phyloP scores from a whole-genome alignment of 306 rosid species.

The Malus asiatica region DNA sequence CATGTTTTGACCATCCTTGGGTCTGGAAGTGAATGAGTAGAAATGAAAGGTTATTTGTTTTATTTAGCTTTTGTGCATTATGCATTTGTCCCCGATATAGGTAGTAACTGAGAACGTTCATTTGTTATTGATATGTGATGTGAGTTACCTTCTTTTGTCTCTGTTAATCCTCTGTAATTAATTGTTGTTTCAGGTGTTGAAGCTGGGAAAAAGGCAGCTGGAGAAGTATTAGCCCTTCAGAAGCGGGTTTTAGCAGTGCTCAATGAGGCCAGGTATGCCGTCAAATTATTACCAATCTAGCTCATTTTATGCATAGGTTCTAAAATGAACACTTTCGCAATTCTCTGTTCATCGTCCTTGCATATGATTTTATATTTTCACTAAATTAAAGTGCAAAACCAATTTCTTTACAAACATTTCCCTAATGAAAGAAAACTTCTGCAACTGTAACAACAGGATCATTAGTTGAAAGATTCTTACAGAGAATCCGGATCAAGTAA shows the following conservation, averaged over 20 bases:
- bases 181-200: conserved; percentile 64
- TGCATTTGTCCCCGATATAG: neutral
- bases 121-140: neutral
- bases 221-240: conserved; percentile 90
- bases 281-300: neutral
- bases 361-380: neutral
- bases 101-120: neutral
- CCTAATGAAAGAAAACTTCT: neutral
- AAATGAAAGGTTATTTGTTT: neutral
- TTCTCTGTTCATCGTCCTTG: neutral
- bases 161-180: neutral
- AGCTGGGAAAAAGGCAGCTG: conserved; percentile 91
- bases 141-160: neutral
- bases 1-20: neutral
- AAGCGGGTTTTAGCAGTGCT: conserved; percentile 81
- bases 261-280: conserved; percentile 73
- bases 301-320: neutral
- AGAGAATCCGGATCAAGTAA: neutral
- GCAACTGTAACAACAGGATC: neutral
- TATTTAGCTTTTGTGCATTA: neutral
- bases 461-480: neutral
- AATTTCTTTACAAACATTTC: neutral
- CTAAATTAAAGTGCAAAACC: neutral
- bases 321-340: neutral
- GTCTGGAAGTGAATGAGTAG: neutral